phyloP scores from a whole-genome alignment of 805 yeast species.

The Barnettozyma siamensis region DNA sequence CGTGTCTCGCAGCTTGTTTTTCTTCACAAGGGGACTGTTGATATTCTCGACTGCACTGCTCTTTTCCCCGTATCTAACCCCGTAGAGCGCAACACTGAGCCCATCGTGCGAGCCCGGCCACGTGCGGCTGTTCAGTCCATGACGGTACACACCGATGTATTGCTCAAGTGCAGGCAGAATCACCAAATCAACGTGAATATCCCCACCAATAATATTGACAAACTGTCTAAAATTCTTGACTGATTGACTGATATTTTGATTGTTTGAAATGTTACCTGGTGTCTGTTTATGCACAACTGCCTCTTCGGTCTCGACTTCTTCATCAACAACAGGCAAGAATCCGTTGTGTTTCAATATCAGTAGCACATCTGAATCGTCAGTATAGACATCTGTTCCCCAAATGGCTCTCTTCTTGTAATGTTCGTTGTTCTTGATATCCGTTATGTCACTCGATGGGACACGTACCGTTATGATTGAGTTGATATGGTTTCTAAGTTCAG shows the following conservation, averaged over 20 bases:
- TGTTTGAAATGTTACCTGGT: conserved; percentile 35
- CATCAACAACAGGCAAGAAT: conserved; percentile 36
- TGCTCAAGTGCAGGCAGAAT: conserved; percentile 63
- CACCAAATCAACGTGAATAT: conserved; percentile 29
- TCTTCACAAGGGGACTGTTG: conserved; percentile 12
- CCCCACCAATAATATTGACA: conserved; percentile 27
- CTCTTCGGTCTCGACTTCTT: conserved; percentile 16
- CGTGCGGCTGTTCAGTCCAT: conserved; percentile 67
- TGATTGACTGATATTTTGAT: conserved; percentile 26
- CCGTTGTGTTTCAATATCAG: conserved; percentile 75
- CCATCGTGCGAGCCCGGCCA: conserved; percentile 82
- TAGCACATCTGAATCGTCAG: conserved; percentile 88
- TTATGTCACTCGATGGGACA: conserved; percentile 23
- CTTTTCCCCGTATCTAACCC: conserved; percentile 29
- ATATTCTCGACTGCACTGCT: conserved; percentile 21
- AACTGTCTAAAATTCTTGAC: conserved; percentile 22
- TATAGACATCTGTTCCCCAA: conserved; percentile 93
- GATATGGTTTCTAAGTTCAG: conserved; percentile 33
- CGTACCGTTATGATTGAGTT: conserved; percentile 32
- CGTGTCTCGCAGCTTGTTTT: conserved; percentile 22
- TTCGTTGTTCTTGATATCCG: conserved; percentile 21
- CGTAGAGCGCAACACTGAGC: conserved; percentile 56
- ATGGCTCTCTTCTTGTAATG: conserved; percentile 32
- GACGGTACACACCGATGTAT: conserved; percentile 60
- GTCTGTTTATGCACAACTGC: conserved; percentile 26